Evolutionary conservation across 2,329 filamentous ascomycete species (phyloP).

Genomic region (Nemania serpens): DNA sequence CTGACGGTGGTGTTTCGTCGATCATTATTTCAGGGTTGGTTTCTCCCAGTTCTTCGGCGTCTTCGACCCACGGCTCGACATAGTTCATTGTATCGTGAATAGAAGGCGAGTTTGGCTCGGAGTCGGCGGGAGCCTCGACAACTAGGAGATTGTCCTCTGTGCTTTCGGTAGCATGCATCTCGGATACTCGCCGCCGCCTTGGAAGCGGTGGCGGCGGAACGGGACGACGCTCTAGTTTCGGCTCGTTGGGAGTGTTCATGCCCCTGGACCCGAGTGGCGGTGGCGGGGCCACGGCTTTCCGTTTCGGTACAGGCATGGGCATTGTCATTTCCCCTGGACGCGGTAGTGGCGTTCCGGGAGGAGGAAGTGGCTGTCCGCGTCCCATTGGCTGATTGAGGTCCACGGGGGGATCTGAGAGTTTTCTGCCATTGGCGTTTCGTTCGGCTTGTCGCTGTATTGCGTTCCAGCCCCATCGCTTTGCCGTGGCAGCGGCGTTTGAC

Average conservation of each 20-base stretch:
- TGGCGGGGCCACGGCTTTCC: constrained; percentile 37
- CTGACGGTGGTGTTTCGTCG: constrained; percentile 13
- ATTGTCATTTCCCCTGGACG: constrained; percentile 38
- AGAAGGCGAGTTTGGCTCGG: constrained; percentile 39
- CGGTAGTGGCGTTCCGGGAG: constrained; percentile 41
- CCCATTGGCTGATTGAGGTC: constrained; percentile 44
- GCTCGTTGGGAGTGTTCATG: constrained; percentile 30
- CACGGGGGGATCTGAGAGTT: constrained; percentile 39
- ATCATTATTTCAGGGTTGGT: constrained; percentile 20
- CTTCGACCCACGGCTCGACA: constrained; percentile 39
- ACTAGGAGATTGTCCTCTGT: constrained; percentile 40
- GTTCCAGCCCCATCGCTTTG: constrained; percentile 43
- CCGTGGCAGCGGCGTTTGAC: constrained; percentile 41
- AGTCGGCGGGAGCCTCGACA: constrained; percentile 40
- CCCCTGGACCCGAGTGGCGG: constrained; percentile 32
- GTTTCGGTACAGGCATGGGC: constrained; percentile 36
- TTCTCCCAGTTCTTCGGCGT: constrained; percentile 32
- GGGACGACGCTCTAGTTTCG: constrained; percentile 36
- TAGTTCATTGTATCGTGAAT: constrained; percentile 28
- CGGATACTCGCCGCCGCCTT: constrained; percentile 39
- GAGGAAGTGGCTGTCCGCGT: constrained; percentile 42
- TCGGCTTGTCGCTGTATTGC: constrained; percentile 41
- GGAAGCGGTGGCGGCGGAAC: constrained; percentile 39
- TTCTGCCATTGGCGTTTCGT: constrained; percentile 37
- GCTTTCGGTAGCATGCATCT: constrained; percentile 33